A percentile compares a stretch with the other conserved stretches of the same genome.
phyloP scores from a whole-genome alignment of 768 basidiomycete genomes.

The Pulveroboletus sp. region DNA sequence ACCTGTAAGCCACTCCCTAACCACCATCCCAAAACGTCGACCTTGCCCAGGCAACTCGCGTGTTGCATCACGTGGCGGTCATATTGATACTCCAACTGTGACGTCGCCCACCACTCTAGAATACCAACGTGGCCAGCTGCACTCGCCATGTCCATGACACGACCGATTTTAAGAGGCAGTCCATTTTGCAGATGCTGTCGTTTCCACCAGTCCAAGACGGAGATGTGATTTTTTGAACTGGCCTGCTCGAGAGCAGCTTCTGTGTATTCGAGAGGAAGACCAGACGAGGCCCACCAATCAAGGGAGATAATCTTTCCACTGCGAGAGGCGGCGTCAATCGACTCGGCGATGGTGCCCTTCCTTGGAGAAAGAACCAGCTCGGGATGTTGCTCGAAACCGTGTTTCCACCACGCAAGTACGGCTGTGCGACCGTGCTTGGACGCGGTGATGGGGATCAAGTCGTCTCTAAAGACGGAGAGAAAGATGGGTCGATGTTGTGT shows the following conservation, averaged over 20 bases:
- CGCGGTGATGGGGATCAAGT: slow-evolving; percentile 75
- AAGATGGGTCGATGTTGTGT: slow-evolving; percentile 65
- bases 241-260: slow-evolving; percentile 79
- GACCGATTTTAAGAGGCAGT: slow-evolving; percentile 75
- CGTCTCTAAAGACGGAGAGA: slow-evolving; percentile 58
- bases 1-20: slow-evolving; percentile 71
- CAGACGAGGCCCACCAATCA: slow-evolving; percentile 79
- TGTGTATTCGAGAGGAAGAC: slow-evolving; percentile 67
- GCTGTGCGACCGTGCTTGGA: slow-evolving; percentile 68
- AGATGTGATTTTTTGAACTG: slow-evolving; percentile 72
- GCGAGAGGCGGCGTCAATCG: slow-evolving; percentile 76
- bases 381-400: slow-evolving; percentile 57
- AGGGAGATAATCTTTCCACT: slow-evolving; percentile 72
- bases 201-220: slow-evolving; percentile 84
- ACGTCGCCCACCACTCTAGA: slow-evolving; percentile 84
- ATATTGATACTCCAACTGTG: slow-evolving; percentile 75
- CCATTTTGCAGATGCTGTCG: slow-evolving; percentile 45
- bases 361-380: slow-evolving; percentile 57
- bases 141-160: slow-evolving; percentile 83
- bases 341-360: slow-evolving; percentile 56
- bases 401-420: slow-evolving; percentile 83
- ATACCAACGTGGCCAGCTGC: slow-evolving; percentile 72
- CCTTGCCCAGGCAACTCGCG: slow-evolving; percentile 76
- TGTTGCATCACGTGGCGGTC: slow-evolving; percentile 75
- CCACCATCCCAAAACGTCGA: slow-evolving; percentile 86